Percentiles rank a stretch among this genome's conserved stretches.
Evolutionary conservation across 1,284 basidiomycete species (phyloP).

Genomic region (Phellopilus nigrolimitatus): DNA sequence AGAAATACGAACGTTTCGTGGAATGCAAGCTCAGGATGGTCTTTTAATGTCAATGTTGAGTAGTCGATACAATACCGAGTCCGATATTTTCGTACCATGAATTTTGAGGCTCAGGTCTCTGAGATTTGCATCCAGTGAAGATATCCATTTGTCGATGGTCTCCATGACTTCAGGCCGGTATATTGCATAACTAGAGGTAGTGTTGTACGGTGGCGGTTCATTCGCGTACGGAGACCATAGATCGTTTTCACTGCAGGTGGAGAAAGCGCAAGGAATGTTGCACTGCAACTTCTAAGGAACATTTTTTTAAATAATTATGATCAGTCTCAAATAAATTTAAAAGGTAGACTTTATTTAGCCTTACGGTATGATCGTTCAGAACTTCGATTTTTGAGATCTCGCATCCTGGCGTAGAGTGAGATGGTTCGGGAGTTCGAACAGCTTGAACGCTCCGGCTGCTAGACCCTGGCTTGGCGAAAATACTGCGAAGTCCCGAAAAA

Average conservation of each 20-base stretch:
- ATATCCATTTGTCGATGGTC: constrained; percentile 27
- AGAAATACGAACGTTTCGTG: constrained; percentile 23
- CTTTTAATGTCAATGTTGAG: too few species aligned
- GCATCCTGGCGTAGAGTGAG: too few species aligned
- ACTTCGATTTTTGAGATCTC: too few species aligned
- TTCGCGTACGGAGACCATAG: neutral
- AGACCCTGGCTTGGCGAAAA: neutral
- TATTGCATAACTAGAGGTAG: neutral
- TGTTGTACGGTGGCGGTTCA: constrained; percentile 7
- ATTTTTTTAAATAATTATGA: too few species aligned
- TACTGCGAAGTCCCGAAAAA: neutral
- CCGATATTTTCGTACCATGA: constrained; percentile 30
- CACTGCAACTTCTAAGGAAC: neutral
- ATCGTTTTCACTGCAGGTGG: neutral
- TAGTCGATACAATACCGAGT: too few species aligned
- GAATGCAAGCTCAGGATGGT: constrained; percentile 27
- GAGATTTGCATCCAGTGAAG: constrained; percentile 27
- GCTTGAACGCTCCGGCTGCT: neutral
- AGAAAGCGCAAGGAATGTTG: neutral
- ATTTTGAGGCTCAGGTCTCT: constrained; percentile 31
- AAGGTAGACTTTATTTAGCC: too few species aligned
- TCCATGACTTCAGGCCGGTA: constrained; percentile 21
- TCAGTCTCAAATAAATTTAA: too few species aligned
- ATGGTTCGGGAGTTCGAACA: too few species aligned
- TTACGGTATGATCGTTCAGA: too few species aligned